These are phyloP conservation scores for Hibiscus trionum DNA, from an alignment of 345 rosid genomes.

Conservation along the genomic window DNA sequence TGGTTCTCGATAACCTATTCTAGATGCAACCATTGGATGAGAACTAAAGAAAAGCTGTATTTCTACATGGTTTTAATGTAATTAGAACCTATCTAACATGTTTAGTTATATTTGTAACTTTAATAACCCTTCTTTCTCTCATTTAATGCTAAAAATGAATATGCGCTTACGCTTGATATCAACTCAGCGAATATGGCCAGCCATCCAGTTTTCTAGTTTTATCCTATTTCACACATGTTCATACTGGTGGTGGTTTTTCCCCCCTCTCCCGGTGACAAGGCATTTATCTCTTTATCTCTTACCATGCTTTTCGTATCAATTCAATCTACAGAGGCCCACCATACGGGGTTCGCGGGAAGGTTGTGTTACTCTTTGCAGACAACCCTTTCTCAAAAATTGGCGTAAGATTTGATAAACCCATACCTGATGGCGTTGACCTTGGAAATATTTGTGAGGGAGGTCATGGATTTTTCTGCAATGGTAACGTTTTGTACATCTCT, in stretches of 20 bases:
- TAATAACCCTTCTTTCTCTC: neutral
- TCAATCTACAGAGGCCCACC: slow-evolving; percentile 52
- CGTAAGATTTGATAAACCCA: slow-evolving; percentile 68
- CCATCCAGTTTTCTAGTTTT: neutral
- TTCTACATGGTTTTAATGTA: neutral
- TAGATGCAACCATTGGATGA: neutral
- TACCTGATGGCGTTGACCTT: slow-evolving; percentile 84
- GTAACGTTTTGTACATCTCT: slow-evolving; percentile 30
- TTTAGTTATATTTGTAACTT: neutral
- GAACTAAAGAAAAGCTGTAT: neutral
- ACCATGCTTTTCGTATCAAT: neutral
- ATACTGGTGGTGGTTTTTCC: neutral
- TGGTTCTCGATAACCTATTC: neutral
- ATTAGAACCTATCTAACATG: neutral
- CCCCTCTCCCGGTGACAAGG: slow-evolving; percentile 1
- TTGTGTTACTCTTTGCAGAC: slow-evolving; percentile 53
- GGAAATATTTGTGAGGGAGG: slow-evolving; percentile 62
- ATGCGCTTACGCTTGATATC: neutral
- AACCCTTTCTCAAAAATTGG: slow-evolving; percentile 79
- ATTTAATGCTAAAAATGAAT: neutral
- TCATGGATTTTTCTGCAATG: slow-evolving; percentile 77
- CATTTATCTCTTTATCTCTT: slow-evolving; percentile 7
- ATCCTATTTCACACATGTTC: slow-evolving; percentile 2
- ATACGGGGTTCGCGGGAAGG: slow-evolving; percentile 60
- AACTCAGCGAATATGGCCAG: neutral